phyloP scores from a whole-genome alignment of 805 yeast genomes.

The Sporopachydermia lactativora region DNA sequence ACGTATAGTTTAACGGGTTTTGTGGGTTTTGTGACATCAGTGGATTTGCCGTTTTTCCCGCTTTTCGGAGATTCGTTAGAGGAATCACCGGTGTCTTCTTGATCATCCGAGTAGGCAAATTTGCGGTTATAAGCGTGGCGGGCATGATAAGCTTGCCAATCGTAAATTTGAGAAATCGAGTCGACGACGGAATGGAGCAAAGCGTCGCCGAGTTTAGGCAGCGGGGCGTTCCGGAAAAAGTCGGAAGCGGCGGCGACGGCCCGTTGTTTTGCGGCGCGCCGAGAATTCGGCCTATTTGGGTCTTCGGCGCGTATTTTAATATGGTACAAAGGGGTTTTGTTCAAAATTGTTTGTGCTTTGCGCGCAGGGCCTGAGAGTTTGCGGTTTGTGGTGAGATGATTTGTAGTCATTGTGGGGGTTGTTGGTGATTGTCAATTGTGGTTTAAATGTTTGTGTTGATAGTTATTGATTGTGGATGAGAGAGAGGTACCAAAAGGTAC shows the following conservation, averaged over 20 bases:
- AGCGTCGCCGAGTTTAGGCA: slow-evolving; percentile 4
- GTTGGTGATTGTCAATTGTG: too few species aligned
- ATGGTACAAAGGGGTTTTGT: neutral
- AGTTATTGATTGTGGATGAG: too few species aligned
- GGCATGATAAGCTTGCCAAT: slow-evolving; percentile 7
- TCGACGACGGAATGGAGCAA: slow-evolving; percentile 5
- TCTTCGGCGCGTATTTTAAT: neutral
- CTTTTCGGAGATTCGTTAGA: slow-evolving; percentile 5
- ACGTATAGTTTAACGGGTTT: neutral
- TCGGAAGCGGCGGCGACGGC: slow-evolving; percentile 1
- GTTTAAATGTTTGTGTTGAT: too few species aligned
- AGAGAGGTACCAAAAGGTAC: too few species aligned
- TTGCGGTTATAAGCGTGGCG: neutral
- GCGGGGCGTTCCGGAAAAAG: slow-evolving; percentile 1
- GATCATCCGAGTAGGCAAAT: slow-evolving; percentile 3
- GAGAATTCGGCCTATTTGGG: neutral
- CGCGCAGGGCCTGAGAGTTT: too few species aligned
- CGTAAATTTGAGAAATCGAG: slow-evolving; percentile 6
- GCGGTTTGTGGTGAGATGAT: too few species aligned
- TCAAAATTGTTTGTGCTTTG: too few species aligned
- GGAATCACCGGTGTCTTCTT: slow-evolving; percentile 3
- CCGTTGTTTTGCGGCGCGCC: neutral
- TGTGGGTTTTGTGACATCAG: too few species aligned
- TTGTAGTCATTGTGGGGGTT: too few species aligned
- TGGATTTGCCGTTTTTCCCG: slow-evolving; percentile 3